Percentiles rank a stretch among this genome's conserved stretches.
These are phyloP conservation scores for Huntiella abstrusa DNA, from an alignment of 2,329 filamentous ascomycete species.

Conservation along the genomic window DNA sequence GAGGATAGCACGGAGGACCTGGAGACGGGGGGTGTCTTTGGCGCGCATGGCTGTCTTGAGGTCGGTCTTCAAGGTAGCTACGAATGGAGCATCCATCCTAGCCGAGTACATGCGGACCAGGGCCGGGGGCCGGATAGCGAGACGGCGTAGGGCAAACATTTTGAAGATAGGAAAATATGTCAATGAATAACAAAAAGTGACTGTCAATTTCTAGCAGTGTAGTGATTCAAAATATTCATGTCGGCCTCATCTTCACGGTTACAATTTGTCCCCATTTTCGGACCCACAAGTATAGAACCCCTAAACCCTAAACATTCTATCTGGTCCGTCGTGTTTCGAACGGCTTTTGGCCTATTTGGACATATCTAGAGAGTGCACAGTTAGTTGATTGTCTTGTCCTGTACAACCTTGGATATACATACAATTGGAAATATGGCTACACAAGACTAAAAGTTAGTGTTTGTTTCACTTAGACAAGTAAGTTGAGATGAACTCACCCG, in stretches of 20 bases:
- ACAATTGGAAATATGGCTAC: slow-evolving; percentile 44
- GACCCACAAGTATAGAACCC: too few species aligned
- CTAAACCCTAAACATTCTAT: too few species aligned
- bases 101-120: background rate
- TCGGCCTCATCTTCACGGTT: too few species aligned
- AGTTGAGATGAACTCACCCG: slow-evolving; percentile 26
- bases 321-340: slow-evolving; percentile 8
- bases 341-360: slow-evolving; percentile 43
- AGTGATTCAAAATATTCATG: too few species aligned
- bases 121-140: background rate
- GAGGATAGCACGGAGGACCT: slow-evolving; percentile 49
- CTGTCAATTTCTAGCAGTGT: too few species aligned
- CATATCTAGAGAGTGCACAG: slow-evolving; percentile 26
- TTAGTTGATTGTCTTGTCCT: background rate
- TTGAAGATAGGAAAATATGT: slow-evolving; percentile 8
- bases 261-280: too few species aligned
- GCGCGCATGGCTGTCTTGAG: slow-evolving; percentile 47
- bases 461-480: background rate
- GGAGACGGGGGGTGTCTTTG: slow-evolving; percentile 44
- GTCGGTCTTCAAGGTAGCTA: slow-evolving; percentile 37
- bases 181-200: too few species aligned
- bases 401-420: slow-evolving; percentile 18
- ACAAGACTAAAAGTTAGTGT: background rate
- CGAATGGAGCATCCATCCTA: slow-evolving; percentile 20
- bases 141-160: slow-evolving; percentile 11